Base-by-base conservation (phyloP, 371 early-diverging fungal species). In the Mucor velutinosus region DNA sequence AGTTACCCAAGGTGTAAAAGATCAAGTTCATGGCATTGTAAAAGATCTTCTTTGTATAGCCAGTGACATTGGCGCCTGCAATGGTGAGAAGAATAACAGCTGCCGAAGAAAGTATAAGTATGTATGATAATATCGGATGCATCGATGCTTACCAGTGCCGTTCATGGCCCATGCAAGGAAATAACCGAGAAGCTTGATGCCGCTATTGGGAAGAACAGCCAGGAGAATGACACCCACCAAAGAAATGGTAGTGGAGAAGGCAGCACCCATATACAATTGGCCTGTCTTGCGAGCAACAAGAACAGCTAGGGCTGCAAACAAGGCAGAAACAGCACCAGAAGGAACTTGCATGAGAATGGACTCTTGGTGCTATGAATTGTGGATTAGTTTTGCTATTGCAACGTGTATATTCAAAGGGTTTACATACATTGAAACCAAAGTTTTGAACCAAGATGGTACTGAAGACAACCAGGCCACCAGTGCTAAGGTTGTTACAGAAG, bases 11-110 rank as follows among this genome's bases (percentile, higher is more conserved):
- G 12, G 75, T 78, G 37, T 64, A 75, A 19, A 60, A 64, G 32
- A 74, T 60, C 58, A 79, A 55, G 11, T 74, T 60, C 58, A 64
- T 66, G 4, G 63, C 77, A 39, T 72, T 72, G 25, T 81, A 75
- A 43, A 75, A 79, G 29, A 78, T 47, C 53, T 79, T 81, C 49
- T 81, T 81, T 7, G 76, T 74, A 30, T 81, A 81, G 7, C 82
- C 82, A 17, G 71, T 66, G 7, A 79, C 77, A 51, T 81, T 81
- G 21, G 53, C 37, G 14, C 70, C 70, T n/a, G 74, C 56, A 21
- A 73, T 65, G 0, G 77, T 70, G 1, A 75, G 59, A 3, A 81
- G 39, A 17, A 81, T 60, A 0, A 71, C 71, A 32, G 72, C 70
- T 1, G 67, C 67, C 7, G 17, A 29, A 47, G 17, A 14, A 14